Percentiles rank a stretch among this genome's conserved stretches.
These are phyloP conservation scores for Trichoderma gracile DNA, from an alignment of 2,329 filamentous ascomycete genomes.

Conservation along the genomic window DNA sequence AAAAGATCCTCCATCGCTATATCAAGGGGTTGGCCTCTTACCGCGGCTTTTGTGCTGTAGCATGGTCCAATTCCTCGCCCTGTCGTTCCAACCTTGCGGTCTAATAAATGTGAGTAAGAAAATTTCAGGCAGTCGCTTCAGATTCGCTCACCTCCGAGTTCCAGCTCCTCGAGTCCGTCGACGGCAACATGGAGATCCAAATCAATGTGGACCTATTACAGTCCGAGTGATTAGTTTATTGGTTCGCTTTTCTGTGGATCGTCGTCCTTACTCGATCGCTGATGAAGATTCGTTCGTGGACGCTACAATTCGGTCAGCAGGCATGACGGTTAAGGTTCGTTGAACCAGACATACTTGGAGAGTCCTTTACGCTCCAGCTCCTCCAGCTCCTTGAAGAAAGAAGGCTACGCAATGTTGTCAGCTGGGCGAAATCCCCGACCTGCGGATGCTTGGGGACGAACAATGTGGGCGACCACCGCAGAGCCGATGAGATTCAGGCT, in stretches of 20 bases:
- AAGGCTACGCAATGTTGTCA: constrained; percentile 52
- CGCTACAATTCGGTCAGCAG: constrained; percentile 28
- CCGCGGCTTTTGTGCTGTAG: constrained; percentile 37
- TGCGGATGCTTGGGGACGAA: constrained; percentile 29
- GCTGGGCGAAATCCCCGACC: constrained; percentile 61
- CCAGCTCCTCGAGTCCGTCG: constrained; percentile 66
- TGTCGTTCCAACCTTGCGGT: constrained; percentile 41
- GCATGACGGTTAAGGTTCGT: constrained; percentile 33
- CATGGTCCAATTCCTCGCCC: constrained; percentile 44
- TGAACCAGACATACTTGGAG: constrained; percentile 17
- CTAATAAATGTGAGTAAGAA: constrained; percentile 24
- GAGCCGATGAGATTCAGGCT: constrained; percentile 65
- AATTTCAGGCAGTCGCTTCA: neutral
- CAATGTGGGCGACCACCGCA: constrained; percentile 29
- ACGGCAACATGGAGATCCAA: constrained; percentile 67
- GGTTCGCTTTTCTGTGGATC: too few relatives aligned
- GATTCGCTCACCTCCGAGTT: constrained; percentile 42
- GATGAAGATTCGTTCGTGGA: constrained; percentile 58
- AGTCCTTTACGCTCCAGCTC: constrained; percentile 40
- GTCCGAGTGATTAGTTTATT: too few relatives aligned
- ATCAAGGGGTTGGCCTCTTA: constrained; percentile 10
- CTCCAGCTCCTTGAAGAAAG: constrained; percentile 46
- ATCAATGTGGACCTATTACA: constrained; percentile 52
- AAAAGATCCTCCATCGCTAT: neutral
- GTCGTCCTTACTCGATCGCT: constrained; percentile 50